Base-by-base conservation (phyloP, 2,329 filamentous ascomycete genomes). In the Trichoderma afroharzianum region DNA sequence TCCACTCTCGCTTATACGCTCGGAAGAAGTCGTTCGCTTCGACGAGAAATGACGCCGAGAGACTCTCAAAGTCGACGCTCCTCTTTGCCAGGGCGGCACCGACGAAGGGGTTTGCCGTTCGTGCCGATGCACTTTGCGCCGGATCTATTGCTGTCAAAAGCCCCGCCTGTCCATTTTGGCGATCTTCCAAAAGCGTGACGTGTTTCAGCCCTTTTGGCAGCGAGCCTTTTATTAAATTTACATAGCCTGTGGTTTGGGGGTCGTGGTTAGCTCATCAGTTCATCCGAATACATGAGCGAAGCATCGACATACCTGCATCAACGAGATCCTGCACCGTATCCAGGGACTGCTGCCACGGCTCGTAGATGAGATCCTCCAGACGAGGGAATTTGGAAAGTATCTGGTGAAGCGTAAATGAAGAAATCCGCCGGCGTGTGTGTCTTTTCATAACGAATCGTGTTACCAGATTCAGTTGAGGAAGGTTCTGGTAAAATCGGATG, bases 11-110 rank as follows among this genome's bases (percentile, higher is more conserved):
- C 58, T 33, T 59, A 7, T 33, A 55, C 15, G 59, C 59, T 28
- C 33, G 43, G 68, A 70, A 70, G 59, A 70, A 70, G 9, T 70
- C 43, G 12, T 21, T 36, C n/a, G 68, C 58, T 15, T 70, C 68
- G 28, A 70, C 59, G 7, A 70, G 26, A 26, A 70, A 70, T 18
- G 68, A 43, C 11, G 59, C 59, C 12, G 59, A 32, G 32, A 63
- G 12, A 43, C 15, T 28, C 50, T 70, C 68, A 14, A 70, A 30
- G 8, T 15, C 30, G 14, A 70, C 28, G 26, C 59, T 63, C 14
- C 47, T 63, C 15, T 57, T 55, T 11, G 68, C 68, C 32, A 70
- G 47, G 12, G 68, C 61, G 18, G 55, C 43, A 14, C 47, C 47
- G 6, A 47, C 24, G n/a, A 63, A 24, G 4, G 24, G 47, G 11